Evolutionary conservation across 2,329 filamentous ascomycete genomes (phyloP), one percentile per base, ranked within the genome.

Genomic region (Emericellopsis cladophorae): DNA sequence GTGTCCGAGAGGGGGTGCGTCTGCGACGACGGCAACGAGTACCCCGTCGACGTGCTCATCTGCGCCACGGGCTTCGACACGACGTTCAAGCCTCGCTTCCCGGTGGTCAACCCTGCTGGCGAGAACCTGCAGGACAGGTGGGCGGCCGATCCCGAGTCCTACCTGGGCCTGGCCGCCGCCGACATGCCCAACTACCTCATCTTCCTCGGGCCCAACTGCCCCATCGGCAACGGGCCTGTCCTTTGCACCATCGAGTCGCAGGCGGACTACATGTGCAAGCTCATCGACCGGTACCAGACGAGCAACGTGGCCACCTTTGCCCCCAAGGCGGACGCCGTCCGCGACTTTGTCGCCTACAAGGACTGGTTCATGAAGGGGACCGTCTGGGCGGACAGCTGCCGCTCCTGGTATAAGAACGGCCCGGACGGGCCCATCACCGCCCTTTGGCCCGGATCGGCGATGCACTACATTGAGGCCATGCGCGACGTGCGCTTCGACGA

Each of bases 51-150:
- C 48, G 63, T 64, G 11, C 66, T 79, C 18, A 61, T 79, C 37
- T 74, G 71, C 44, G 73, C 72, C n/a, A 76, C 72, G 0, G 72
- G 72, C 1, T 76, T 74, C 48, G 65, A 76, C 47, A 66, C 66
- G 5, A 70, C 67, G 1, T 75, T 74, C 51, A 52, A 60, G 7
- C 70, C 72, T 4, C 60, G 66, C 1, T 75, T 72, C 44, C 70
- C 69, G 1, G 53, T 75, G 15, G 52, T 68, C 6, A 70, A 68
- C 9, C 58, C 64, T 18, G 49, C 60, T n/a, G 70, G 68, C 15
- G 46, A 55, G 9, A 68, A 74, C 45, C 58, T 76, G 26, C 68
- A 69, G 45, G 65, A 73, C 31, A 56, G 51, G 14, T 73, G 72
- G 68, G 50, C 44, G 44, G 56, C 62, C 34, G 55, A 55, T 3